These are phyloP conservation scores for Porodaedalea pini DNA, from an alignment of 1,284 basidiomycete genomes.

Conservation along the genomic window DNA sequence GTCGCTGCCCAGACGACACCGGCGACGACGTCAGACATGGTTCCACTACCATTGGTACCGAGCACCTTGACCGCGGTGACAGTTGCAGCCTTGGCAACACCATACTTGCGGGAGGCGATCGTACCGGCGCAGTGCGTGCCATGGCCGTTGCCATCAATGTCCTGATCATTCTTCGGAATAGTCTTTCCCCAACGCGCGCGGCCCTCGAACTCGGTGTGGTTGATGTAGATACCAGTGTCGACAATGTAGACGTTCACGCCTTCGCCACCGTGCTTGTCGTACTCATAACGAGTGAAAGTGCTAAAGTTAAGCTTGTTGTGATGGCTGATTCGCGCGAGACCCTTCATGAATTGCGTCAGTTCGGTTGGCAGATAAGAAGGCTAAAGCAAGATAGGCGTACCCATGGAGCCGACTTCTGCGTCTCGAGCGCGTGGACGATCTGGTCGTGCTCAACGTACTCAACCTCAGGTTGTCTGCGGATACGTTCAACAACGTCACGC, in stretches of 20 bases:
- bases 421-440: conserved; percentile 66
- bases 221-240: conserved; percentile 86
- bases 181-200: conserved; percentile 84
- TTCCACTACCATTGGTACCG: conserved; percentile 89
- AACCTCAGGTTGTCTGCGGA: conserved; percentile 88
- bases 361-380: conserved; percentile 8
- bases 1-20: conserved; percentile 85
- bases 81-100: conserved; percentile 92
- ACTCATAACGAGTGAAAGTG: conserved; percentile 88
- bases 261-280: conserved; percentile 73
- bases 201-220: conserved; percentile 86
- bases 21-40: conserved; percentile 90
- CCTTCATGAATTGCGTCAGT: conserved; percentile 42
- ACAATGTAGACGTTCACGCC: conserved; percentile 88
- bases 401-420: conserved; percentile 87
- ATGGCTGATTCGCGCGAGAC: conserved; percentile 95
- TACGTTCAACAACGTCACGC: conserved; percentile 66
- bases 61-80: conserved; percentile 98
- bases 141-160: conserved; percentile 73
- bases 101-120: conserved; percentile 77
- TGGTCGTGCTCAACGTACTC: conserved; percentile 93
- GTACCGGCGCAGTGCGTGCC: conserved; percentile 85
- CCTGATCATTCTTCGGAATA: conserved; percentile 72
- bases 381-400: conserved; percentile 43
- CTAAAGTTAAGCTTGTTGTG: conserved; percentile 71